Base-by-base conservation (phyloP, 371 early-diverging fungal species). In the Smittium culicis region DNA sequence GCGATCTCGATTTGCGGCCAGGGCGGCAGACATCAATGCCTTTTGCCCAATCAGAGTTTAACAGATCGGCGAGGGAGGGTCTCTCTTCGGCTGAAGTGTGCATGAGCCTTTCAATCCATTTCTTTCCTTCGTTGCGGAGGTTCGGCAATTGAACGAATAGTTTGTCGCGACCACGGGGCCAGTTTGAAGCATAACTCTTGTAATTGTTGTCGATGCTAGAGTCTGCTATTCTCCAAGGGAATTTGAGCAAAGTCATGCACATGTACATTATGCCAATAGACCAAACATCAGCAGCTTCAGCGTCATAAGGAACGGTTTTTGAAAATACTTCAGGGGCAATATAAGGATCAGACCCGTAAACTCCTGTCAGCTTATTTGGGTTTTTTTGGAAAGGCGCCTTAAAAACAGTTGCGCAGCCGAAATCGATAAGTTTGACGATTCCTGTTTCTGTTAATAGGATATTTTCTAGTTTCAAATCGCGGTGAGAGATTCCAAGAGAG, bases 391-490 rank as follows among this genome's bases (percentile, higher is more conserved):
- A 91, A 1, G 87, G 86, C 55, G 83, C 79, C 67, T 84, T 81
- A 72, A 82, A 90, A 31, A 91, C 89, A 28, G 83, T 82, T n/a
- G 92, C 86, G 54, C 87, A 88, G 17, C 97, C 94, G 82, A 95
- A 94, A 73, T 96, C 97, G 34, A 90, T 89, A 60, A 95, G 86
- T 73, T 94, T 94, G 64, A 94, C 75, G 5, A 85, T 82, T 11
- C 88, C 86, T 24, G 71, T 71, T 65, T 83, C 84, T 62, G 81
- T 81, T 67, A 91, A 69, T n/a, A 91, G 77, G 30, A 87, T 80
- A 77, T 93, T 93, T 67, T 92, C 93, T n/a, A 91, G 81, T 69
- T 93, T 93, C 60, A 93, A 71, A 72, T 93, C 93, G 54, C 92
- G 80, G 72, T 93, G 93, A 0, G 88, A 88, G 56, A 93, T 87